Percentiles rank a stretch among this genome's conserved stretches.
Conservation (phyloP, 2,329 filamentous ascomycete species). For the Exophiala bonariae region DNA sequence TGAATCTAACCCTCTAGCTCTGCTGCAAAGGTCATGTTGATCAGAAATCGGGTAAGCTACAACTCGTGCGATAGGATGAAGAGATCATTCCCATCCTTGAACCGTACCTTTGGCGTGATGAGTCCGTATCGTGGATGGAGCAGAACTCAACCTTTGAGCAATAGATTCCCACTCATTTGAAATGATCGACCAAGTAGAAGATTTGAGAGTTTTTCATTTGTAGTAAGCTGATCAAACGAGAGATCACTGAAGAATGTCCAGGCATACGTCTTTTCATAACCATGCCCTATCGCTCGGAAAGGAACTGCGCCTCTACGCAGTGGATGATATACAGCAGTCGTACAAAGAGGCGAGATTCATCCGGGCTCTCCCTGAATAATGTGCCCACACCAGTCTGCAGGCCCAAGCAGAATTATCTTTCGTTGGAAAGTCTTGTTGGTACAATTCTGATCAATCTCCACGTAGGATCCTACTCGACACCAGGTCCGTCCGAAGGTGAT, state of each 20-base stretch:
- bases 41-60: no score
- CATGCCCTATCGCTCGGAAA: slow-evolving; percentile 10
- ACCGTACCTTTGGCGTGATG: no score
- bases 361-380: not conserved
- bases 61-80: no score
- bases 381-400: slow-evolving; percentile 1
- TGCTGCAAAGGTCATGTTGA: no score
- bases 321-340: slow-evolving; percentile 24
- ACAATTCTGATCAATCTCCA: slow-evolving; percentile 2
- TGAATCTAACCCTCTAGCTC: no score
- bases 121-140: no score
- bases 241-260: slow-evolving; percentile 20
- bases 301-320: slow-evolving; percentile 9
- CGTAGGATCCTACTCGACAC: slow-evolving; percentile 23
- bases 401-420: slow-evolving; percentile 1
- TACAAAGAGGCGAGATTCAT: slow-evolving; percentile 27
- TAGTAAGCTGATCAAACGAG: not conserved
- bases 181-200: no score
- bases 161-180: no score
- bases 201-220: no score
- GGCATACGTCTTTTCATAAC: slow-evolving; percentile 1
- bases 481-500: slow-evolving; percentile 25
- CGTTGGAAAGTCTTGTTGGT: slow-evolving; percentile 13
- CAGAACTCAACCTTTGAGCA: no score
- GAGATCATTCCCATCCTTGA: no score